Evolutionary conservation across 768 basidiomycete species (phyloP), one percentile per base, ranked within the genome.

Genomic region (Trametopsis cervina): DNA sequence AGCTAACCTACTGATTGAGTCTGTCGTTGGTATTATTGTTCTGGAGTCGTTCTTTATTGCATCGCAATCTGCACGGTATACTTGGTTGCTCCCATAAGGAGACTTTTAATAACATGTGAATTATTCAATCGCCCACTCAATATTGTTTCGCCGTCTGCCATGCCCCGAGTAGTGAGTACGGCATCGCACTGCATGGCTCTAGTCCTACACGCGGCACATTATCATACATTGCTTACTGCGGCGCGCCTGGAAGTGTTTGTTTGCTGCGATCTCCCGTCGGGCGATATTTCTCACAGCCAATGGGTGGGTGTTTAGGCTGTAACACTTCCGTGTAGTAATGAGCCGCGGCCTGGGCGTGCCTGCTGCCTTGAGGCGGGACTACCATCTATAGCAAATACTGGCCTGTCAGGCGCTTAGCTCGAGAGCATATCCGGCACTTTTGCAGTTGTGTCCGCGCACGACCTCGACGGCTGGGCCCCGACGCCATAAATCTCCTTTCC

Each of bases 1-100:
- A 69, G 59, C 54, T 71, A 60, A 65, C 62, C 43, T 70, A 70
- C 52, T 71, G 55, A 64, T 39, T 36, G 54, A 55, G 50, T 36
- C 45, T 44, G 38, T 43, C 37, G 38, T 40, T 15, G 39, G 44
- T 36, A 12, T 20, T 40, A 35, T 41, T 46, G 20, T 23, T 40
- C 40, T 47, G 17, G 46, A 40, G 18, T 25, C 18, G 42, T n/a
- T 33, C 29, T 33, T 33, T 33, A 15, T 33, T 33, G 15, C 29
- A 33, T 15, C n/a, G n/a, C n/a, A n/a, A n/a, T n/a, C n/a, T 33
- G 29, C 29, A 33, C 15, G 9, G 7, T 33, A 33, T 15, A 33
- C 15, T 15, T 33, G 29, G 29, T 33, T 33, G 15, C 29, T 33
- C n/a, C n/a, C n/a, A n/a, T n/a, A n/a, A 15, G 29, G 29, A 33